Percentiles rank a stretch among this genome's conserved stretches.
Conservation (phyloP, 306 rosid genomes). For the Rosa rugosa region DNA sequence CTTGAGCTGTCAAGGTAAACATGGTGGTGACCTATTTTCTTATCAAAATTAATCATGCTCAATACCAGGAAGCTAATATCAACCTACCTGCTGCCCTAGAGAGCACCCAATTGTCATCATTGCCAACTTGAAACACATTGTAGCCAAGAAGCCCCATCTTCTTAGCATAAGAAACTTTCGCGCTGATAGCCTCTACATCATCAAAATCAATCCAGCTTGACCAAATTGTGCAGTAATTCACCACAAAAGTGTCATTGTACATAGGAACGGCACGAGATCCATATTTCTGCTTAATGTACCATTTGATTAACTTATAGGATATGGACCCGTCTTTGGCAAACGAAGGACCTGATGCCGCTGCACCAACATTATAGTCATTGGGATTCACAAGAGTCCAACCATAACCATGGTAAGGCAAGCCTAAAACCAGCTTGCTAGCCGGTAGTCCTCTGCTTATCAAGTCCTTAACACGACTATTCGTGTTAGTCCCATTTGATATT, state of each 20-base stretch:
- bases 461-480: constrained; percentile 15
- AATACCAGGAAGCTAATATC: neutral
- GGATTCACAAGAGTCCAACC: constrained; percentile 35
- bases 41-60: neutral
- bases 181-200: constrained; percentile 44
- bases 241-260: constrained; percentile 44
- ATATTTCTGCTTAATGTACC: neutral
- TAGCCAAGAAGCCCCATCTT: constrained; percentile 49
- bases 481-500: constrained; percentile 15
- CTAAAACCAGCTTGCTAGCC: constrained; percentile 27
- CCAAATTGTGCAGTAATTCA: constrained; percentile 37
- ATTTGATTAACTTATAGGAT: constrained; percentile 13
- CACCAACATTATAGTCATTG: constrained; percentile 12
- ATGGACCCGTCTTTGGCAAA: constrained; percentile 23
- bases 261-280: neutral
- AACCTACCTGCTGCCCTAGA: constrained; percentile 38
- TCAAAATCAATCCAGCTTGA: constrained; percentile 48
- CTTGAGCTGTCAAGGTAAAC: constrained; percentile 16
- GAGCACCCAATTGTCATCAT: constrained; percentile 60
- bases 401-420: constrained; percentile 37
- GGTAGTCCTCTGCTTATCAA: constrained; percentile 25
- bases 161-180: constrained; percentile 54
- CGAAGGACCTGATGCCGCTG: constrained; percentile 24
- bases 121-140: constrained; percentile 42
- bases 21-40: neutral